Conservation (phyloP, 805 yeast genomes). For the Schwanniomyces pseudopolymorphus region DNA sequence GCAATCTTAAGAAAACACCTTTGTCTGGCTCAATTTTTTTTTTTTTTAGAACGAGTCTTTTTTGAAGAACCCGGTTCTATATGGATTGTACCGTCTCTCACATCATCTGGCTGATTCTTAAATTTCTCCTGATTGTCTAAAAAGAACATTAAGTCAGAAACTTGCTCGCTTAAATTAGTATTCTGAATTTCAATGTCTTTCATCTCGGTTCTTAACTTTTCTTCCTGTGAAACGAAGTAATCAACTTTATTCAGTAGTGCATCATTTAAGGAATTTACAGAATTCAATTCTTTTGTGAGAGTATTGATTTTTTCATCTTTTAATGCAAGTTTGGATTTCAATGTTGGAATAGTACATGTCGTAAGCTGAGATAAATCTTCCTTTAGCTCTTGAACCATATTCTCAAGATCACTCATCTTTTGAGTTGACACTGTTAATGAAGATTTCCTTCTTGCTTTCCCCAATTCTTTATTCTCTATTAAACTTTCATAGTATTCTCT, state of each 20-base stretch:
- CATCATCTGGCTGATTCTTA: constrained; percentile 68
- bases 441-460: constrained; percentile 20
- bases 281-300: constrained; percentile 31
- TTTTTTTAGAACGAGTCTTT: constrained; percentile 14
- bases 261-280: constrained; percentile 33
- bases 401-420: constrained; percentile 21
- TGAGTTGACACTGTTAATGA: constrained; percentile 6
- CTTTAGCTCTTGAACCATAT: constrained; percentile 26
- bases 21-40: constrained; percentile 10
- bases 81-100: constrained; percentile 66
- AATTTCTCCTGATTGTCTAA: constrained; percentile 72
- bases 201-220: constrained; percentile 22
- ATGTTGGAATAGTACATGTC: constrained; percentile 29
- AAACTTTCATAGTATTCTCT: constrained; percentile 72
- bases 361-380: constrained; percentile 23
- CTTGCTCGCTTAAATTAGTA: constrained; percentile 58
- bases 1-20: not conserved
- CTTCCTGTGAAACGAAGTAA: constrained; percentile 23
- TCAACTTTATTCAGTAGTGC: constrained; percentile 41
- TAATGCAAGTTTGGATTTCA: constrained; percentile 28
- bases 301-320: constrained; percentile 28
- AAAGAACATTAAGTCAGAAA: constrained; percentile 76
- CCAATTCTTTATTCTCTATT: constrained; percentile 20
- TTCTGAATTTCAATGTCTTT: constrained; percentile 37
- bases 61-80: constrained; percentile 28